These are phyloP conservation scores for Cordia subcordata DNA, from an alignment of 257 asterid species.

Conservation along the genomic window DNA sequence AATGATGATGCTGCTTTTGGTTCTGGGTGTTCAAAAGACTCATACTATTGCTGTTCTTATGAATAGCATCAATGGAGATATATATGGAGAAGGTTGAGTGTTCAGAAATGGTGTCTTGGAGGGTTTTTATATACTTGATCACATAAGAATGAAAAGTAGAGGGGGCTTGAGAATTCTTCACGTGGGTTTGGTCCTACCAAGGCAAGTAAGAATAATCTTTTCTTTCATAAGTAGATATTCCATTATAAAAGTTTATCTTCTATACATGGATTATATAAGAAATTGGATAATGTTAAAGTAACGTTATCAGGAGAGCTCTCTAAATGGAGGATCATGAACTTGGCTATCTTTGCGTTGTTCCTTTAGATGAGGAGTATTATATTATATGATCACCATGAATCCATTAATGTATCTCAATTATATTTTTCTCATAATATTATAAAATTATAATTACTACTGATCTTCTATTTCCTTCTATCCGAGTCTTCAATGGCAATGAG, in stretches of 20 bases:
- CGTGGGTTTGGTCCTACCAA: constrained; percentile 85
- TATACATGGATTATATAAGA: constrained; percentile 34
- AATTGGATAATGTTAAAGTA: constrained; percentile 39
- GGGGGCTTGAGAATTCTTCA: constrained; percentile 54
- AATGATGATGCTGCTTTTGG: constrained; percentile 20
- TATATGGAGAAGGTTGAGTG: not conserved
- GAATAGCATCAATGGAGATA: not conserved
- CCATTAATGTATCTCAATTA: too few relatives aligned
- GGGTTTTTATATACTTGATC: not conserved
- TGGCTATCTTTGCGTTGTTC: constrained; percentile 29
- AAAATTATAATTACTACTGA: too few relatives aligned
- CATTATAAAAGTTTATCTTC: constrained; percentile 39
- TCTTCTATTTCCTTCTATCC: too few relatives aligned
- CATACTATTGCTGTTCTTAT: not conserved
- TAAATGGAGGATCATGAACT: constrained; percentile 52
- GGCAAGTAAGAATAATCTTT: constrained; percentile 25
- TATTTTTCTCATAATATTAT: too few relatives aligned
- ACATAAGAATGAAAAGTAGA: constrained; percentile 11
- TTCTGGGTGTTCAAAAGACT: constrained; percentile 20
- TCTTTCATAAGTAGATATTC: constrained; percentile 20
- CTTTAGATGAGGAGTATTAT: constrained; percentile 9
- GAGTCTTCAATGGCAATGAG: too few relatives aligned
- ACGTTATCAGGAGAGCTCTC: constrained; percentile 22
- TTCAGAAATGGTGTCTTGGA: not conserved
- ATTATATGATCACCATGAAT: too few relatives aligned